Conservation (phyloP, 1,284 basidiomycete genomes). For the Spongispora temasekensis region DNA sequence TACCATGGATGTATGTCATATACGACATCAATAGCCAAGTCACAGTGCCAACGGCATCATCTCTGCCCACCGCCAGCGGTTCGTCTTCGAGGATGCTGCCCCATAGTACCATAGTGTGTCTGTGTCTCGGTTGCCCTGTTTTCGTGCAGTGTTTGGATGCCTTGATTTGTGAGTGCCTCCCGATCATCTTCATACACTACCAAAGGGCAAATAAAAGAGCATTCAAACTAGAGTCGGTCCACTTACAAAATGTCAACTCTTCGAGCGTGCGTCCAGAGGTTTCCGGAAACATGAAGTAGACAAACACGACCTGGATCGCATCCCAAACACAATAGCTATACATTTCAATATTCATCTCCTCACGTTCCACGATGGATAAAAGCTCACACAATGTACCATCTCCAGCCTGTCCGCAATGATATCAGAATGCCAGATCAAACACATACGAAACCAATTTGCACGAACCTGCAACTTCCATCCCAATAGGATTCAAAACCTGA, state of each 20-base stretch:
- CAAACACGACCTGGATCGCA: constrained; percentile 47
- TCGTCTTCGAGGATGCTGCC: too few species aligned
- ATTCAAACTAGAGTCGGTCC: not conserved
- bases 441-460: not conserved
- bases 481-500: not conserved
- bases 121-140: too few species aligned
- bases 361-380: not conserved
- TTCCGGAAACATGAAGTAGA: constrained; percentile 57
- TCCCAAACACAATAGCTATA: constrained; percentile 18
- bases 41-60: too few species aligned
- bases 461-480: not conserved
- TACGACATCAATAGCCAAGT: too few species aligned
- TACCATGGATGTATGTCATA: too few species aligned
- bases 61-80: too few species aligned
- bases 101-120: too few species aligned
- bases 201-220: not conserved
- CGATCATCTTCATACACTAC: constrained; percentile 18
- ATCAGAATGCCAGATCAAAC: too few species aligned
- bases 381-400: constrained; percentile 8
- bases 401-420: constrained; percentile 1
- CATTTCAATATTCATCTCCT: not conserved
- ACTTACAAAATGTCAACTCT: constrained; percentile 62
- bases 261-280: constrained; percentile 56
- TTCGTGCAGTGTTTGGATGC: too few species aligned
- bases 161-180: constrained; percentile 5